Base-by-base conservation (phyloP, 306 rosid genomes). In the Inga leiocalycina region DNA sequence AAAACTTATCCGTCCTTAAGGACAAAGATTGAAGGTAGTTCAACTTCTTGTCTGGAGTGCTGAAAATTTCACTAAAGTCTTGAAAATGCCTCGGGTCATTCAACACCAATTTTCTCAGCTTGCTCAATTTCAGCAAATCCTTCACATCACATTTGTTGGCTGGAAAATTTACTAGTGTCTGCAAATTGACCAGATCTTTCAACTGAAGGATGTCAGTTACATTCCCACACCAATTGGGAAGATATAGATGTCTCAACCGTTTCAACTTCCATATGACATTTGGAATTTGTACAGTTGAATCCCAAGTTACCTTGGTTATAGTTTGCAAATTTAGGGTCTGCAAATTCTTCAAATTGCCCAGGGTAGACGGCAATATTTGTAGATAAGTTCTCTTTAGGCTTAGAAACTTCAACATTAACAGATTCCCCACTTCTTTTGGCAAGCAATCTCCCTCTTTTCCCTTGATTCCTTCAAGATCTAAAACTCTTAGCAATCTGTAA, bases 191-290 rank as follows among this genome's bases (percentile, higher is more conserved):
- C 30, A 85, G 71, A 65, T 79, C 78, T 72, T 76, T 84, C 41
- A 91, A 71, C 56, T 76, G 75, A 68, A 89, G 68, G 39, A 51
- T 64, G 37, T 56, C 68, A 19, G 71, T 27, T 22, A 11, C 67
- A 84, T 81, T 75, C 20, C 82, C 78, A 66, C 89, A 89, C 89
- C 90, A 89, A 44, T 84, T 78, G 0, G 92, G 92, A 64, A 91
- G 89, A 86, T 91, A 91, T 32, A 91, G 61, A 91, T 88, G 94
- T 61, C 90, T 89, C 87, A 91, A 72, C 17, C 79, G 71, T 52
- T 83, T 73, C 84, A 89, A 59, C 70, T 83, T 86, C 79, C 80
- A 76, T 66, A 88, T 12, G 10, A 79, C 83, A 32, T 79, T 77
- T 10, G 89, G 88, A 74, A 91, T 79, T 70, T 80, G 86, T 11